Evolutionary conservation across 768 basidiomycete species (phyloP).

Genomic region (Panaeolus papilionaceus): DNA sequence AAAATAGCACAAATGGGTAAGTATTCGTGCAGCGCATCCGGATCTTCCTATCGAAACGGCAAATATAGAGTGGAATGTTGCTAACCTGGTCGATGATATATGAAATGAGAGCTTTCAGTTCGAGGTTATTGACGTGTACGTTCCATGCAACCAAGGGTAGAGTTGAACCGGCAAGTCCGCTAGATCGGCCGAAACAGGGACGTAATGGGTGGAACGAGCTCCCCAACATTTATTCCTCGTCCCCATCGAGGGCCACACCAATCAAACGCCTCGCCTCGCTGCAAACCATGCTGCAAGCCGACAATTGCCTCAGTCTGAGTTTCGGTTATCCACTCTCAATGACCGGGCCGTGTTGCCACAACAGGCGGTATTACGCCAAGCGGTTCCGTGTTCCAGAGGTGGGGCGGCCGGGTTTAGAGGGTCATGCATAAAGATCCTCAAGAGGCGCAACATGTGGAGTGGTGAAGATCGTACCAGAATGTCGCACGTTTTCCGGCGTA

Average conservation of each 20-base stretch:
- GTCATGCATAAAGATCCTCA: not conserved
- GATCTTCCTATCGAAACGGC: not conserved
- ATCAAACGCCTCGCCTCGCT: conserved; percentile 10
- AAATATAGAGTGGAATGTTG: conserved; percentile 5
- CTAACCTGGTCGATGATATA: conserved; percentile 13
- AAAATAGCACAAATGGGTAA: not conserved
- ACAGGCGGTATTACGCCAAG: conserved; percentile 4
- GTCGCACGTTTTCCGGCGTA: conserved; percentile 1
- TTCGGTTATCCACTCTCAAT: not conserved
- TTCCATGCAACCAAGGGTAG: not conserved
- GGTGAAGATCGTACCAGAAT: not conserved
- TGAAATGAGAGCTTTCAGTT: conserved; percentile 11
- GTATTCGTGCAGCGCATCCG: not conserved
- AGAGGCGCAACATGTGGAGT: not conserved
- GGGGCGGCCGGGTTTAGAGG: conserved; percentile 8
- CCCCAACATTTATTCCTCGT: conserved; percentile 6
- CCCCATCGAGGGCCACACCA: conserved; percentile 11
- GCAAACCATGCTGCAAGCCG: not conserved
- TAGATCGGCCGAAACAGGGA: conserved; percentile 14
- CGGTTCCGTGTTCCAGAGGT: not conserved
- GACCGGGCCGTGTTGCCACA: conserved; percentile 14
- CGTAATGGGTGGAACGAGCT: conserved; percentile 10
- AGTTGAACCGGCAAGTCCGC: conserved; percentile 7
- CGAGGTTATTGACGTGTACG: conserved; percentile 6
- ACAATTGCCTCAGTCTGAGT: conserved; percentile 2